Evolutionary conservation across 1,284 basidiomycete species (phyloP), one percentile per base, ranked within the genome.

Genomic region (Boletellus deceptivus): DNA sequence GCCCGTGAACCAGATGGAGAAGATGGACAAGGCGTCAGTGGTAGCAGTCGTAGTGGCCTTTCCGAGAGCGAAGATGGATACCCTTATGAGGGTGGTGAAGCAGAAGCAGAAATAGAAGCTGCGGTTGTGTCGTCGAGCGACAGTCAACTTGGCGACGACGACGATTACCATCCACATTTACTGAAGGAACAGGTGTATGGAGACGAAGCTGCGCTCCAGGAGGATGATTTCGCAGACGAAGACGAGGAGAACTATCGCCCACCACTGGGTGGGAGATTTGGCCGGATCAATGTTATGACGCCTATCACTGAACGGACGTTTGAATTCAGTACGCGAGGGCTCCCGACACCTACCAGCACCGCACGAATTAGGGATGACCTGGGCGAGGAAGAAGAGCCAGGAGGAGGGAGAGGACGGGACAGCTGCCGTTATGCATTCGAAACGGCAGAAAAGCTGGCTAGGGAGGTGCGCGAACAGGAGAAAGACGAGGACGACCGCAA

Each of bases 261-360:
- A 9, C 85, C 85, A 17, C 73, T 87, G 50, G 85, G 86, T 22
- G 84, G 86, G 11, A 80, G 89, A 43, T 84, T 89, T 59, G 89
- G 87, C 22, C 76, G 76, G 52, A 89, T 92, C 70, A 85, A 91
- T 60, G 83, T 91, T 49, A 92, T 98, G 90, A 97, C 94, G 10
- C 94, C 94, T 1, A 96, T 98, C 63, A 91, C 91, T 4, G 95
- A 98, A 70, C 78, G 93, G 36, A 97, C 94, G 6, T 83, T 82
- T 61, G 95, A 98, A 67, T 93, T 80, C 64, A 84, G 80, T 57
- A 84, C 79, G n/a, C 75, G 81, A 27, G 70, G 65, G 13, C 55
- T 62, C 43, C 60, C 62, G 18, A 69, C 68, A 25, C 68, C 66
- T 25, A 67, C 53, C 5, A 65, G 54, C n/a, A 67, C 62, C 6